phyloP scores from a whole-genome alignment of 805 yeast genomes.

The Suhomyces xylopsoci region DNA sequence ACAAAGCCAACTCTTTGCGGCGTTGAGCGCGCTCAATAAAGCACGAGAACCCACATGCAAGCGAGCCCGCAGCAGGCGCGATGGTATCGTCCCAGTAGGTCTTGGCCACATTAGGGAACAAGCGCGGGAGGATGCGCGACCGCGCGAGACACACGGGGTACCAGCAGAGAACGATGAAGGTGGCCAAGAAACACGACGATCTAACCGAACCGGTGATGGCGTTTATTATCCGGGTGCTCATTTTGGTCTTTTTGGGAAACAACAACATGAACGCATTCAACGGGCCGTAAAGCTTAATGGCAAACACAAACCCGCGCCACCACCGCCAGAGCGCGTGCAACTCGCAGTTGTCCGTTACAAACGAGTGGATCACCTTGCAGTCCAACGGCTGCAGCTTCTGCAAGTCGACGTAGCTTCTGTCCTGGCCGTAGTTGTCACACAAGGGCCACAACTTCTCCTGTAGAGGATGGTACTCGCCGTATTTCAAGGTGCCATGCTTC shows the following conservation, averaged over 20 bases:
- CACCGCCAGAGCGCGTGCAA: conserved; percentile 47
- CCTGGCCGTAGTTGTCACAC: conserved; percentile 32
- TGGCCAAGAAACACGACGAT: conserved; percentile 43
- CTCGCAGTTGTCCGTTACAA: conserved; percentile 39
- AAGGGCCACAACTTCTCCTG: conserved; percentile 28
- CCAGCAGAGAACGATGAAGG: conserved; percentile 44
- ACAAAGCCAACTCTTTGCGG: conserved; percentile 46
- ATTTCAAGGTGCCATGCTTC: conserved; percentile 27
- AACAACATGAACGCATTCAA: conserved; percentile 31
- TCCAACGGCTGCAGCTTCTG: conserved; percentile 29
- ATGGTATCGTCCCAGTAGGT: conserved; percentile 36
- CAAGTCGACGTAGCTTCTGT: conserved; percentile 29
- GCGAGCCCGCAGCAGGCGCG: conserved; percentile 41
- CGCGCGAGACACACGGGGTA: conserved; percentile 46
- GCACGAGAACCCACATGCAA: conserved; percentile 41
- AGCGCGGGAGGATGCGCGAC: conserved; percentile 34
- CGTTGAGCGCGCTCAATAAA: conserved; percentile 38
- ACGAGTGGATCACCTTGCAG: conserved; percentile 42
- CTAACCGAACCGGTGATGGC: conserved; percentile 29
- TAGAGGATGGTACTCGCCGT: conserved; percentile 31
- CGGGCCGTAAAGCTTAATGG: conserved; percentile 41
- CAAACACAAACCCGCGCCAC: conserved; percentile 38
- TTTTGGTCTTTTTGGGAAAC: conserved; percentile 17
- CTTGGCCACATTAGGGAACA: conserved; percentile 35
- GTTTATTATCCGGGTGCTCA: conserved; percentile 14